A percentile compares a stretch with the other conserved stretches of the same genome.
phyloP scores from a whole-genome alignment of 139 green algal genomes.

The Chlorella ohadii region DNA sequence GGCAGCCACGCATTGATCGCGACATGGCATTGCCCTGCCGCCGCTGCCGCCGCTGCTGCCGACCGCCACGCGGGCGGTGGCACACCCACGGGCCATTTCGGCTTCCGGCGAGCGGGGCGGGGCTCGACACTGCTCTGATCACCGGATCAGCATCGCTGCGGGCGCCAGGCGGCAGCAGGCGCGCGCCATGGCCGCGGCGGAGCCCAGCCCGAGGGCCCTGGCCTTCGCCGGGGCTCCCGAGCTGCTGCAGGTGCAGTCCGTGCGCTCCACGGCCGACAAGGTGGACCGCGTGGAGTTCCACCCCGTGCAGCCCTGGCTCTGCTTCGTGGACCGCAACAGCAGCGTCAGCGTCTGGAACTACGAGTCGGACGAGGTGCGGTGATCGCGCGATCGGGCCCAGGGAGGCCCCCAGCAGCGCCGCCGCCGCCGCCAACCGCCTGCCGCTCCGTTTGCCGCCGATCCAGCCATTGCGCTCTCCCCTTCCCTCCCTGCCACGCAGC shows the following conservation, averaged over 20 bases:
- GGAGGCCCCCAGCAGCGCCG: neutral
- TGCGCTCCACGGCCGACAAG: slow-evolving; percentile 24
- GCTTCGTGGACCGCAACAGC: slow-evolving; percentile 48
- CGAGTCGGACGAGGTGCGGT: slow-evolving; percentile 59
- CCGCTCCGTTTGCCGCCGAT: too few species aligned
- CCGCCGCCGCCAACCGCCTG: neutral
- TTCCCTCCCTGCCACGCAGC: slow-evolving; percentile 18
- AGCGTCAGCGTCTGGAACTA: slow-evolving; percentile 61
- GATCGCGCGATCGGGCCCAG: neutral
- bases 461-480: neutral
- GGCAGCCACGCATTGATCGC: too few species aligned
- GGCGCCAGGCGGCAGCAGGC: too few species aligned
- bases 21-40: too few species aligned
- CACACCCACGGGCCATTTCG: too few species aligned
- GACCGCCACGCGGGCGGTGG: too few species aligned
- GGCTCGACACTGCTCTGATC: neutral
- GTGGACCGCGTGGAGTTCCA: slow-evolving; percentile 57
- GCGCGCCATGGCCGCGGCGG: too few species aligned
- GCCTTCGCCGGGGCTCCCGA: neutral
- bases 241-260: slow-evolving; percentile 11
- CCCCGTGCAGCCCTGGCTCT: slow-evolving; percentile 66
- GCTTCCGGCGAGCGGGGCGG: too few species aligned
- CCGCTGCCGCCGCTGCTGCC: too few species aligned
- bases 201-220: too few species aligned
- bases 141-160: neutral